Evolutionary conservation across 2,329 filamentous ascomycete genomes (phyloP).

Genomic region (Trichoderma brevicompactum): DNA sequence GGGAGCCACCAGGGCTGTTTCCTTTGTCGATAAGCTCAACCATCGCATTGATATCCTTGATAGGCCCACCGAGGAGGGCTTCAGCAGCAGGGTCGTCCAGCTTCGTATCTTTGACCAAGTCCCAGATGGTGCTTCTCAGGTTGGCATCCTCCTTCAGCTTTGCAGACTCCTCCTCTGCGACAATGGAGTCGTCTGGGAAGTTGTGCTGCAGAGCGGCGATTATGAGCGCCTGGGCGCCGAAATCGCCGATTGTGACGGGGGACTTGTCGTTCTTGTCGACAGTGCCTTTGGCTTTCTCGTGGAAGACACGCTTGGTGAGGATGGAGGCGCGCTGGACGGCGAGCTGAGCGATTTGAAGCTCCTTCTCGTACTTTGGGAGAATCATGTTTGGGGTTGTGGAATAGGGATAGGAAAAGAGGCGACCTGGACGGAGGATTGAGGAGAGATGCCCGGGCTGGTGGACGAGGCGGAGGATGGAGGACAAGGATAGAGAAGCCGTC

Average conservation of each 20-base stretch:
- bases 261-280: slow-evolving; percentile 90
- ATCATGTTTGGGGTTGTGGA: slow-evolving; percentile 35
- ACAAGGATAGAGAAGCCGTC: slow-evolving; percentile 8
- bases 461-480: slow-evolving; percentile 37
- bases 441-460: slow-evolving; percentile 31
- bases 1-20: slow-evolving; percentile 70
- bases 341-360: slow-evolving; percentile 82
- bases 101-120: slow-evolving; percentile 73
- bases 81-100: slow-evolving; percentile 63
- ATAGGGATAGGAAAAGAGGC: slow-evolving; percentile 32
- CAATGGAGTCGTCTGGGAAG: slow-evolving; percentile 89
- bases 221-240: slow-evolving; percentile 95
- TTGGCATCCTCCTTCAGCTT: slow-evolving; percentile 72
- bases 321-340: slow-evolving; percentile 78
- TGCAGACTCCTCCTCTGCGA: slow-evolving; percentile 92
- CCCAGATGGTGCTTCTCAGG: slow-evolving; percentile 76
- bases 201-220: slow-evolving; percentile 86
- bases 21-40: slow-evolving; percentile 69
- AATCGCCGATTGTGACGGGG: slow-evolving; percentile 96
- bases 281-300: slow-evolving; percentile 92
- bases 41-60: slow-evolving; percentile 68
- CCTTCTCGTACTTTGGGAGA: slow-evolving; percentile 65
- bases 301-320: slow-evolving; percentile 59
- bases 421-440: slow-evolving; percentile 32
- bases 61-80: slow-evolving; percentile 70